Evolutionary conservation across 2,329 filamentous ascomycete genomes (phyloP).

Genomic region (Phymatotrichopsis omnivora): DNA sequence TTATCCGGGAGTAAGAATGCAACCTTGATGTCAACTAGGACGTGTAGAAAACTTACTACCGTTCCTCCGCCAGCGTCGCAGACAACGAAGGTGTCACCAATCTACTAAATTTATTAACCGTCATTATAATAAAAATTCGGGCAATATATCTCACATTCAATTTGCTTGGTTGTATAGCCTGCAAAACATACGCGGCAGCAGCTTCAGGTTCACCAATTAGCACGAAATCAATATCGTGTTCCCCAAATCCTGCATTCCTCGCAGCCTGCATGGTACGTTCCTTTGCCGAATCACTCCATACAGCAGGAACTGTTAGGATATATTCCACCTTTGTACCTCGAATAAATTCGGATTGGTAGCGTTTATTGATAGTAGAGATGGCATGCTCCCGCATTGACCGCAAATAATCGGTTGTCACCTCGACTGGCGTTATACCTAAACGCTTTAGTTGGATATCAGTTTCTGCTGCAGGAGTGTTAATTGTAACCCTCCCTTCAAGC

Average conservation of each 20-base stretch:
- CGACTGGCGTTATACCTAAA: constrained; percentile 9
- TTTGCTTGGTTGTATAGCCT: constrained; percentile 16
- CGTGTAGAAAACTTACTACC: constrained; percentile 37
- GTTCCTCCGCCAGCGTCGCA: constrained; percentile 48
- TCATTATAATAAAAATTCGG: too few relatives aligned
- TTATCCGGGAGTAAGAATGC: not conserved
- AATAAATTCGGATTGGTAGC: too few relatives aligned
- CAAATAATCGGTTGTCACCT: constrained; percentile 14
- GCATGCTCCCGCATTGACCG: constrained; percentile 2
- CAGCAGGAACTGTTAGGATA: constrained; percentile 48
- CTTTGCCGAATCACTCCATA: constrained; percentile 48
- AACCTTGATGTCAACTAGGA: constrained; percentile 34
- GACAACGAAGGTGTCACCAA: constrained; percentile 43
- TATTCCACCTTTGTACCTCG: too few relatives aligned
- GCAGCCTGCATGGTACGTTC: constrained; percentile 42
- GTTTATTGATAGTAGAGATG: too few relatives aligned
- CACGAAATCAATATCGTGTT: constrained; percentile 16
- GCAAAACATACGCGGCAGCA: constrained; percentile 26
- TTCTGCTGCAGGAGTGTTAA: too few relatives aligned
- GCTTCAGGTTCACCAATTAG: constrained; percentile 32
- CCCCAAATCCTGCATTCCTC: constrained; percentile 39
- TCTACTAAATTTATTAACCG: constrained; percentile 2
- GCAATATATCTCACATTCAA: constrained; percentile 10
- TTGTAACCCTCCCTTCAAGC: too few relatives aligned
- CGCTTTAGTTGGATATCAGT: too few relatives aligned